Base-by-base conservation (phyloP, 1,139 yeast genomes). In the Blastobotrys arbuscula region DNA sequence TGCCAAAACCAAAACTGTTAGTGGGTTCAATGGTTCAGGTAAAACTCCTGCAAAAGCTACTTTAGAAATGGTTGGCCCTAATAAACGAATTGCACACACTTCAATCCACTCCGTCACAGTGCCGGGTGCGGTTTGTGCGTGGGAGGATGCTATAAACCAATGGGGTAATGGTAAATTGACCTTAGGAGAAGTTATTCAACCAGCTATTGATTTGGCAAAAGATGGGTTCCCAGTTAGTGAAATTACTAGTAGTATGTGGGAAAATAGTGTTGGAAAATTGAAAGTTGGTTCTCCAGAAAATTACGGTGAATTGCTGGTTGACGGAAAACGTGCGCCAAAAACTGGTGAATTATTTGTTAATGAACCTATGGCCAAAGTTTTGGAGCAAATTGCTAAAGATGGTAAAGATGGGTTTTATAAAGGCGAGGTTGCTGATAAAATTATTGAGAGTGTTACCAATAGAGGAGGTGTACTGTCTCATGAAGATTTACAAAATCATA, bases 11-110 rank as follows among this genome's bases (percentile, higher is more conserved):
- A 72, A 74, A 49, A 68, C 71, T 50, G 85, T 84, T 0, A 68
- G 71, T 50, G 95, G 92, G 0, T 60, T 86, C 55, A 86, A 85
- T 63, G 95, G 92, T 3, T 79, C 87, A 37, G 95, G 95, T 8
- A 73, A 86, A 50, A 73, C 90, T 1, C 84, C 92, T 1, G 63
- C 72, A 23, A 67, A 69, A 13, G 58, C 81, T 13, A 68, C 74
- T 1, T 66, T 83, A 16, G 82, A 81, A 20, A 68, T 73, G 53
- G 68, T 70, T 47, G 77, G 75, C 1, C 15, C 28, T 9, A 8
- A 19, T n/a, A 61, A 55, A 54, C 58, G 75, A 56, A 56, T 74
- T 35, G 76, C 78, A 0, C 61, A 65, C 18, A 54, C 71, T 23
- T 81, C 87, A 1, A 76, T 80, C 2, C 79, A 79, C 53, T 68